These are phyloP conservation scores for Pterulicium gracile DNA, from an alignment of 1,284 basidiomycete species.

Conservation along the genomic window DNA sequence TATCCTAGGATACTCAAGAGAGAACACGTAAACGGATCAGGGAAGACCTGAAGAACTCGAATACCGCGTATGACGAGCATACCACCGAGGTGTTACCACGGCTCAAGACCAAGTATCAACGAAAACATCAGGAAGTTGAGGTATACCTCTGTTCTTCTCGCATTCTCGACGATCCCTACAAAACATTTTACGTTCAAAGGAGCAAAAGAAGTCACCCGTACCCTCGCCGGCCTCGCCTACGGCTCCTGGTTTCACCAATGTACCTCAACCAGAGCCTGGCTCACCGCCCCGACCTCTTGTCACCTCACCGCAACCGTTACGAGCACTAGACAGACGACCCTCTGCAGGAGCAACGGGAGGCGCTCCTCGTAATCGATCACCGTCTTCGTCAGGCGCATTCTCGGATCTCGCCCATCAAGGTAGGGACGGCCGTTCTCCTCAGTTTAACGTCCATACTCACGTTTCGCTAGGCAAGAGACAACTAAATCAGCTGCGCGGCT, in stretches of 20 bases:
- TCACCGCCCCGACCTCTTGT: slow-evolving; percentile 29
- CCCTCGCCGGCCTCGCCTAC: slow-evolving; percentile 20
- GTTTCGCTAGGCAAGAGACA: slow-evolving; percentile 55
- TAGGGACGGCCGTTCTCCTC: slow-evolving; percentile 14
- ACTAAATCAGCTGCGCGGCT: slow-evolving; percentile 65
- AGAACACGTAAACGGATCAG: slow-evolving; percentile 83
- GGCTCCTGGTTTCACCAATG: slow-evolving; percentile 15
- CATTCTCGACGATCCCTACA: background rate
- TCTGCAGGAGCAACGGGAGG: slow-evolving; percentile 42
- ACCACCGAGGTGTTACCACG: slow-evolving; percentile 66
- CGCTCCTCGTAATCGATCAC: slow-evolving; percentile 48
- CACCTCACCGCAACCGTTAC: slow-evolving; percentile 57
- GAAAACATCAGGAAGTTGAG: slow-evolving; percentile 78
- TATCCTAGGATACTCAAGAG: slow-evolving; percentile 68
- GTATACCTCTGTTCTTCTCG: slow-evolving; percentile 25
- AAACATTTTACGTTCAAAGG: slow-evolving; percentile 26
- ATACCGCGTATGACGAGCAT: slow-evolving; percentile 65
- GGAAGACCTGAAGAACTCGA: slow-evolving; percentile 76
- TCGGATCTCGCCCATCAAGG: slow-evolving; percentile 73
- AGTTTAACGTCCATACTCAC: slow-evolving; percentile 8
- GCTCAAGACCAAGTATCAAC: slow-evolving; percentile 66
- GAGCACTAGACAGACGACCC: slow-evolving; percentile 63
- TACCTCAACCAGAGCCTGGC: slow-evolving; percentile 19
- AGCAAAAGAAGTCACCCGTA: slow-evolving; percentile 40
- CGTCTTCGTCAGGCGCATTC: slow-evolving; percentile 57